These are phyloP conservation scores for Tieghemostelium lacteum DNA, from an alignment of 78 protist genomes.

Conservation along the genomic window DNA sequence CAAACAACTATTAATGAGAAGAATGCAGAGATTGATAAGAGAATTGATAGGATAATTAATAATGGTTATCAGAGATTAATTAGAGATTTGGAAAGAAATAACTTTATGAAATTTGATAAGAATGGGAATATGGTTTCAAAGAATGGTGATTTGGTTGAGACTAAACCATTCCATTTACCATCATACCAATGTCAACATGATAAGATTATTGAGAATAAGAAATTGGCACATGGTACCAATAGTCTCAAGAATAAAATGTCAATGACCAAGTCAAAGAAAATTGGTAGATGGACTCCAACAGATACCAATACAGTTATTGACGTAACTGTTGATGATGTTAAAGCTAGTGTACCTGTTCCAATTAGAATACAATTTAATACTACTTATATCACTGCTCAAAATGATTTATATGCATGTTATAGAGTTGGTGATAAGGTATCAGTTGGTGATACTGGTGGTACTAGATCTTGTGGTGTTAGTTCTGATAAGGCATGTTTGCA, in stretches of 20 bases:
- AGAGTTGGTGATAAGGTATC: background rate
- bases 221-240: no score
- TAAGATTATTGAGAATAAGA: background rate
- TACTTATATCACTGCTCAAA: background rate
- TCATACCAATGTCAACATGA: conserved; percentile 27
- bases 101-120: conserved; percentile 27
- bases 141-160: background rate
- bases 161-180: background rate
- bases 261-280: background rate
- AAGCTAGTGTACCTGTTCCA: background rate
- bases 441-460: background rate
- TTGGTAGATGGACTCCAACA: no score
- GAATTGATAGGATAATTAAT: background rate
- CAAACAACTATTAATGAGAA: no score
- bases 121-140: background rate
- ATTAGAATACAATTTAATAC: conserved; percentile 20
- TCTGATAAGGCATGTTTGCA: background rate
- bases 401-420: conserved; percentile 13
- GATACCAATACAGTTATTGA: background rate
- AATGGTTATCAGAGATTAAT: conserved; percentile 10
- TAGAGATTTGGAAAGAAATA: background rate
- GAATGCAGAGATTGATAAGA: background rate
- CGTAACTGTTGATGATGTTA: no score
- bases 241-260: background rate
- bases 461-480: background rate